These are phyloP conservation scores for Pyricularia grisea DNA, from an alignment of 2,329 filamentous ascomycete species.

Conservation along the genomic window DNA sequence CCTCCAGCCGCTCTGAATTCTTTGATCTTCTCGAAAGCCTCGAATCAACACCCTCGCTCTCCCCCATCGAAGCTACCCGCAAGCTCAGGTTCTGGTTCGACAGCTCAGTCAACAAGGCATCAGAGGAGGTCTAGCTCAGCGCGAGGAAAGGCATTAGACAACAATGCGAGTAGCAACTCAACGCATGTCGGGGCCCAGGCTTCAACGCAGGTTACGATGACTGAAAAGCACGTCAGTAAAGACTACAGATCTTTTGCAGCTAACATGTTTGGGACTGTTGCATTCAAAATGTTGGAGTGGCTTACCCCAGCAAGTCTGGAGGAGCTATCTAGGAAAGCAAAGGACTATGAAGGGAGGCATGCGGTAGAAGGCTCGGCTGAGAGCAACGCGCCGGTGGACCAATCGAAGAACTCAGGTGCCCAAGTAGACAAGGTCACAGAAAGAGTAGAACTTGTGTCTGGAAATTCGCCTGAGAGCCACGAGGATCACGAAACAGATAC, in stretches of 20 bases:
- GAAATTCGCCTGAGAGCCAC: background rate
- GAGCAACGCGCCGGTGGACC: background rate
- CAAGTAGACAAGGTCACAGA: background rate
- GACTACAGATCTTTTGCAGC: conserved; percentile 53
- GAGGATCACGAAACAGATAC: background rate
- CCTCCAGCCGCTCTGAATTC: conserved; percentile 36
- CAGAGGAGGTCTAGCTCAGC: conserved; percentile 1
- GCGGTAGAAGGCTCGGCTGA: background rate
- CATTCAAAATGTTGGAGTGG: conserved; percentile 64
- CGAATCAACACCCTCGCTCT: conserved; percentile 4
- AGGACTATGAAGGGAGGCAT: background rate
- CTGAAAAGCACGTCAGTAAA: conserved; percentile 37
- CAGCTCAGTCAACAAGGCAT: background rate
- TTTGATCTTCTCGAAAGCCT: conserved; percentile 30
- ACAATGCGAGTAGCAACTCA: conserved; percentile 4
- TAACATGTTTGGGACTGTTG: conserved; percentile 54
- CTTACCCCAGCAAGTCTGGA: conserved; percentile 50
- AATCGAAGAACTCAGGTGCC: background rate
- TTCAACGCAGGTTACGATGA: conserved; percentile 24
- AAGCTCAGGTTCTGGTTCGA: background rate
- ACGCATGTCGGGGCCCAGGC: conserved; percentile 2
- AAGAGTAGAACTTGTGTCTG: background rate
- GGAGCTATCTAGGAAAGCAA: conserved; percentile 32
- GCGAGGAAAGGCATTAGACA: conserved; percentile 1
- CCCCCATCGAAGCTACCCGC: background rate